A percentile compares a stretch with the other conserved stretches of the same genome.
Evolutionary conservation across 371 early-diverging fungal genomes (phyloP).

Genomic region (Syncephalastrum sp.): DNA sequence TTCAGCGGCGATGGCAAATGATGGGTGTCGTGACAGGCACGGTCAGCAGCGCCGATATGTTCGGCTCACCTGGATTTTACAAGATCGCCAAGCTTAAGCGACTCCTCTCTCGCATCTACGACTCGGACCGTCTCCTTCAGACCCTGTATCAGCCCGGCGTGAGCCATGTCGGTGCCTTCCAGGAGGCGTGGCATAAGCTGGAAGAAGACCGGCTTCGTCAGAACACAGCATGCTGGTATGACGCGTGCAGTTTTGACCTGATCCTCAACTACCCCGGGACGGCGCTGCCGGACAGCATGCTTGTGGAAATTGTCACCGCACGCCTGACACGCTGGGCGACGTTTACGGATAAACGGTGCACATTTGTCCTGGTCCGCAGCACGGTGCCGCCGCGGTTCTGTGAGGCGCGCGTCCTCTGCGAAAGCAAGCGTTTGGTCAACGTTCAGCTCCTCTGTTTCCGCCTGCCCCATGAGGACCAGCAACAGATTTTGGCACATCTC

Average conservation of each 20-base stretch:
- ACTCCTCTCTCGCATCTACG: constrained; percentile 61
- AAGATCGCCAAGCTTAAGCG: constrained; percentile 67
- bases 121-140: constrained; percentile 69
- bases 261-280: constrained; percentile 7
- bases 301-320: too few relatives aligned
- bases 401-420: constrained; percentile 26
- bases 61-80: constrained; percentile 55
- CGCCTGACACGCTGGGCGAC: too few relatives aligned
- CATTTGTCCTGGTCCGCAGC: too few relatives aligned
- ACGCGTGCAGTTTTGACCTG: constrained; percentile 42
- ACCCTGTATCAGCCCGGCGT: constrained; percentile 21
- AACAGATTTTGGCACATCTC: constrained; percentile 30
- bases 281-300: too few relatives aligned
- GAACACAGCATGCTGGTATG: constrained; percentile 54
- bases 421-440: constrained; percentile 25
- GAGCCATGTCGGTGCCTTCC: constrained; percentile 22
- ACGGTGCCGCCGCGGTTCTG: constrained; percentile 18
- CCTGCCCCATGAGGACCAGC: constrained; percentile 24
- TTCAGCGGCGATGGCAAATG: constrained; percentile 41
- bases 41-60: constrained; percentile 30
- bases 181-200: constrained; percentile 32
- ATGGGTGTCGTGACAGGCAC: constrained; percentile 35
- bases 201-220: constrained; percentile 27
- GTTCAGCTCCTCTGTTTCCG: constrained; percentile 51
- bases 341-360: too few relatives aligned